Evolutionary conservation across 805 yeast species (phyloP).

Genomic region (Suhomyces tanzawaensis): DNA sequence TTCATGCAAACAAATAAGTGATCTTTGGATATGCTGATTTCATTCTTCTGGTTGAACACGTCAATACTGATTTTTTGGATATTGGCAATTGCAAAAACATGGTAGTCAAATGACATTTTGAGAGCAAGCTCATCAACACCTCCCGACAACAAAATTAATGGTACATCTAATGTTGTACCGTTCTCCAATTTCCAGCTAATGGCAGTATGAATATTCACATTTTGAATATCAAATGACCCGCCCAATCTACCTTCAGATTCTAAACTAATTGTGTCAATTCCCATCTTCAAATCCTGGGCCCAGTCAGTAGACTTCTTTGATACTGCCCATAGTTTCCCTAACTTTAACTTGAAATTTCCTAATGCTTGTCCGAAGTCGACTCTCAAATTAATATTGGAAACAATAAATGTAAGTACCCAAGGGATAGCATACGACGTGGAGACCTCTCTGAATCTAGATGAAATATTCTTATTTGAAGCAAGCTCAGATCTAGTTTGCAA

Average conservation of each 20-base stretch:
- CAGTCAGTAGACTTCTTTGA: slow-evolving; percentile 64
- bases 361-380: slow-evolving; percentile 83
- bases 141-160: slow-evolving; percentile 62
- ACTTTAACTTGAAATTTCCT: slow-evolving; percentile 56
- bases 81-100: slow-evolving; percentile 69
- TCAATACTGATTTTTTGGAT: slow-evolving; percentile 49
- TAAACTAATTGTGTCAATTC: slow-evolving; percentile 51
- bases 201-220: slow-evolving; percentile 57
- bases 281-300: slow-evolving; percentile 68
- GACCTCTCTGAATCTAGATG: slow-evolving; percentile 52
- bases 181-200: slow-evolving; percentile 62
- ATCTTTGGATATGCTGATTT: slow-evolving; percentile 50
- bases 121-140: slow-evolving; percentile 55
- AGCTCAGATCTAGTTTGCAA: slow-evolving; percentile 10
- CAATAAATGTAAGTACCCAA: slow-evolving; percentile 61
- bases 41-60: slow-evolving; percentile 67
- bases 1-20: slow-evolving; percentile 51
- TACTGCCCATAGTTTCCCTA: slow-evolving; percentile 66
- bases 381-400: slow-evolving; percentile 50
- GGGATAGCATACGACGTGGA: slow-evolving; percentile 67
- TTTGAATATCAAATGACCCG: slow-evolving; percentile 54
- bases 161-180: slow-evolving; percentile 49
- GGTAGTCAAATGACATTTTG: slow-evolving; percentile 79
- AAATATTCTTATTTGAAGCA: slow-evolving; percentile 37
- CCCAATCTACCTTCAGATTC: slow-evolving; percentile 76